A percentile compares a stretch with the other conserved stretches of the same genome.
Conservation (phyloP, 2,329 filamentous ascomycete genomes). For the Colletotrichum acutatum region DNA sequence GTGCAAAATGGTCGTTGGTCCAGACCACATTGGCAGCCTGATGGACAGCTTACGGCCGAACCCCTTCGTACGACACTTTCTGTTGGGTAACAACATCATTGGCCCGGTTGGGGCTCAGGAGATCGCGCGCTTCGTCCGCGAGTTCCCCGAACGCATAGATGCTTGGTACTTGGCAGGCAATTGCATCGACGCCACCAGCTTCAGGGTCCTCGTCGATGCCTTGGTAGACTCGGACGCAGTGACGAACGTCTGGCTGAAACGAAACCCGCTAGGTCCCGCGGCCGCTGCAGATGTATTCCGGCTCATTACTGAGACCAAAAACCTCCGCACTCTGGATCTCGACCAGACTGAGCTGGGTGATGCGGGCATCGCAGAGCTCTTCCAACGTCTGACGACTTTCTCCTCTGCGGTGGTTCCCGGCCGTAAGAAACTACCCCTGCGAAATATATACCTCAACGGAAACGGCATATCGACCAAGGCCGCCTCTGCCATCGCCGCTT, state of each 20-base stretch:
- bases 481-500: slow-evolving; percentile 45
- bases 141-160: slow-evolving; percentile 59
- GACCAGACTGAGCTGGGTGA: slow-evolving; percentile 64
- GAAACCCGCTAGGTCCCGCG: slow-evolving; percentile 58
- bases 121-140: slow-evolving; percentile 57
- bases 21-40: slow-evolving; percentile 59
- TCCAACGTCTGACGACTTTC: slow-evolving; percentile 48
- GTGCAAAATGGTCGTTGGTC: slow-evolving; percentile 66
- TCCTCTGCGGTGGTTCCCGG: slow-evolving; percentile 42
- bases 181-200: slow-evolving; percentile 57
- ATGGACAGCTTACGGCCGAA: slow-evolving; percentile 61
- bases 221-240: slow-evolving; percentile 55
- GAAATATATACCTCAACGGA: slow-evolving; percentile 51
- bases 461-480: slow-evolving; percentile 46
- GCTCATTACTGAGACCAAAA: slow-evolving; percentile 54
- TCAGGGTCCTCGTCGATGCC: slow-evolving; percentile 55
- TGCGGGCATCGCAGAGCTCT: slow-evolving; percentile 55
- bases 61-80: slow-evolving; percentile 60
- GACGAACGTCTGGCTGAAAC: slow-evolving; percentile 65
- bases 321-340: slow-evolving; percentile 61
- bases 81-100: slow-evolving; percentile 66
- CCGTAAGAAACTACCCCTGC: slow-evolving; percentile 43
- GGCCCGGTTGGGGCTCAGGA: slow-evolving; percentile 58
- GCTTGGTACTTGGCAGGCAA: slow-evolving; percentile 68
- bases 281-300: slow-evolving; percentile 53